Conservation (phyloP, 805 yeast species). For the Saccharomyces mikatae region DNA sequence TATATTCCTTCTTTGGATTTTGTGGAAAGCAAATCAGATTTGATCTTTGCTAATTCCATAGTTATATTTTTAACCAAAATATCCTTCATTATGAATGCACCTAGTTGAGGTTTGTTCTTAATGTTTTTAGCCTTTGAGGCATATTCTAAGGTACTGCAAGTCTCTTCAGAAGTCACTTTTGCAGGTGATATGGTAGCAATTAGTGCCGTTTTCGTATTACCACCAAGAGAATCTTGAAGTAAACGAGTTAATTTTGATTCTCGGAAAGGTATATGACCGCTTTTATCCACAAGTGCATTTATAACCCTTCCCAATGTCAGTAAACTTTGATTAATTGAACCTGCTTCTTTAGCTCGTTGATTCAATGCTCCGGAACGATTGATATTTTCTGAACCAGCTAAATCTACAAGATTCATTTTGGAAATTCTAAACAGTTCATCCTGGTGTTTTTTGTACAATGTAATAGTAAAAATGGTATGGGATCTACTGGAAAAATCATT, state of each 20-base stretch:
- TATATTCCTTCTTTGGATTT: conserved; percentile 58
- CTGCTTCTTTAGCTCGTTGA: conserved; percentile 87
- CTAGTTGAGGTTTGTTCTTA: conserved; percentile 61
- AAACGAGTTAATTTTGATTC: conserved; percentile 72
- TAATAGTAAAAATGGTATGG: conserved; percentile 66
- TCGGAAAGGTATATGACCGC: conserved; percentile 73
- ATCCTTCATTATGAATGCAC: conserved; percentile 50
- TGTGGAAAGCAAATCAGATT: conserved; percentile 54
- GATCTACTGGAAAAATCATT: conserved; percentile 69
- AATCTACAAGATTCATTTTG: conserved; percentile 80
- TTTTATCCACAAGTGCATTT: conserved; percentile 56
- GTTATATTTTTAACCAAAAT: conserved; percentile 40
- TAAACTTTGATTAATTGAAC: conserved; percentile 81
- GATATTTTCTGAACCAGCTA: conserved; percentile 93
- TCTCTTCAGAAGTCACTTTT: conserved; percentile 65
- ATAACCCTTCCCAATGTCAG: conserved; percentile 85
- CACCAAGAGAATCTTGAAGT: conserved; percentile 78
- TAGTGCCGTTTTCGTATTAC: conserved; percentile 76
- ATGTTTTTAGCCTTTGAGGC: conserved; percentile 83
- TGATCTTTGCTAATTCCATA: conserved; percentile 41
- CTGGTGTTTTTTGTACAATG: conserved; percentile 43
- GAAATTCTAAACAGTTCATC: conserved; percentile 46
- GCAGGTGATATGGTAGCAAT: conserved; percentile 88
- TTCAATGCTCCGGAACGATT: conserved; percentile 80
- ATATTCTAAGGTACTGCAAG: conserved; percentile 77